These are phyloP conservation scores for Candida gorgasii DNA, from an alignment of 805 yeast genomes.

Conservation along the genomic window DNA sequence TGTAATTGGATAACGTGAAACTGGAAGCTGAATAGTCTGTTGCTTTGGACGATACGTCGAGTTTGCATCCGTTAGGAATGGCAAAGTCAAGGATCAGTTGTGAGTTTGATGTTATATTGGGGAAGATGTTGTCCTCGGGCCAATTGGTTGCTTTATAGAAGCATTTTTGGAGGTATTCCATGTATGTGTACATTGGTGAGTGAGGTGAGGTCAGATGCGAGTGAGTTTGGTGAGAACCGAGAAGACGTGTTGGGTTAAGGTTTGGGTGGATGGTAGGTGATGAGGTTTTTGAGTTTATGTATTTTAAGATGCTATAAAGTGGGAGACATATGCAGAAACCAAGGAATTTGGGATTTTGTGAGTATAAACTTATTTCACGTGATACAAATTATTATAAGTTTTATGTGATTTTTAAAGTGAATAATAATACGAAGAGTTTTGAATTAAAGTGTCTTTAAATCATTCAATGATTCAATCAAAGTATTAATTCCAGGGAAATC, in stretches of 20 bases:
- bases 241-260: not conserved
- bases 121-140: slow-evolving; percentile 77
- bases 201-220: too few relatives aligned
- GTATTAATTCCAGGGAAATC: slow-evolving; percentile 43
- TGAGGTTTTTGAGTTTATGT: too few relatives aligned
- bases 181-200: slow-evolving; percentile 74
- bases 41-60: slow-evolving; percentile 70
- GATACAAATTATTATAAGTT: too few relatives aligned
- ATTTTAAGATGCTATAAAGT: too few relatives aligned
- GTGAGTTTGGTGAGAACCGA: too few relatives aligned
- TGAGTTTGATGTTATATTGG: slow-evolving; percentile 72
- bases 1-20: slow-evolving; percentile 64
- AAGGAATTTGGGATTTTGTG: too few relatives aligned
- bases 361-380: too few relatives aligned
- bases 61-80: slow-evolving; percentile 64
- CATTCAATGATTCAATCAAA: slow-evolving; percentile 36
- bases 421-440: too few relatives aligned
- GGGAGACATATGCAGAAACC: too few relatives aligned
- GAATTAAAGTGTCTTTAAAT: slow-evolving; percentile 25
- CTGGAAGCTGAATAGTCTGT: slow-evolving; percentile 72
- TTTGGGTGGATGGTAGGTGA: not conserved
- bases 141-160: slow-evolving; percentile 72
- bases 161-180: slow-evolving; percentile 80
- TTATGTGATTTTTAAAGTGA: too few relatives aligned
- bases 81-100: slow-evolving; percentile 69